These are phyloP conservation scores for Lepiota venenata DNA, from an alignment of 768 basidiomycete genomes.

Conservation along the genomic window DNA sequence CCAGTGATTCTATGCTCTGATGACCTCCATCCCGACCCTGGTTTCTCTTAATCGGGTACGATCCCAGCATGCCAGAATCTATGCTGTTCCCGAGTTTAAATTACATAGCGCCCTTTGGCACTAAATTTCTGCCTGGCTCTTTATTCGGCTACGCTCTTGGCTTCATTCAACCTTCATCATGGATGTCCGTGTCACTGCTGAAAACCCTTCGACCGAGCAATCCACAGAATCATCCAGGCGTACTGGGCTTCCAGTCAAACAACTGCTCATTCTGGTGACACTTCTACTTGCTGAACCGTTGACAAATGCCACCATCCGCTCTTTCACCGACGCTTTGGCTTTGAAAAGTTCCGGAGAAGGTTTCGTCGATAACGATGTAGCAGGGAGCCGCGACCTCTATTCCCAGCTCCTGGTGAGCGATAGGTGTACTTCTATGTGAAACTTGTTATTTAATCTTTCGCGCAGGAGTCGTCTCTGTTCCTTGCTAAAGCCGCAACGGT, in stretches of 20 bases:
- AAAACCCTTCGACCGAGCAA: background rate
- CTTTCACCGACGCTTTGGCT: slow-evolving; percentile 32
- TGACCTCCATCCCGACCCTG: too few relatives aligned
- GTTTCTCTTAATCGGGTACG: too few relatives aligned
- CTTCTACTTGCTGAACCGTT: slow-evolving; percentile 42
- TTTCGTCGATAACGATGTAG: slow-evolving; percentile 37
- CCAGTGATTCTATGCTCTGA: too few relatives aligned
- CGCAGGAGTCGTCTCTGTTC: slow-evolving; percentile 11
- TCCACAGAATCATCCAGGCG: slow-evolving; percentile 8
- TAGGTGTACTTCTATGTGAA: background rate
- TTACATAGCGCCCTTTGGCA: too few relatives aligned
- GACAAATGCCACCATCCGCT: slow-evolving; percentile 40
- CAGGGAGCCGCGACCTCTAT: slow-evolving; percentile 37
- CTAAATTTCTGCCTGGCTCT: too few relatives aligned
- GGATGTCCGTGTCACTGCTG: background rate
- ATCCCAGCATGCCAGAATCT: too few relatives aligned
- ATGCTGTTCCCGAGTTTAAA: too few relatives aligned
- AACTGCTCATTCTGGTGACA: slow-evolving; percentile 34
- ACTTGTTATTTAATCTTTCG: background rate
- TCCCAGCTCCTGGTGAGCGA: slow-evolving; percentile 40
- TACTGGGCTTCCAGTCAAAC: slow-evolving; percentile 37
- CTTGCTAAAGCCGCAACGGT: slow-evolving; percentile 10
- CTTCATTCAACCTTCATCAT: background rate
- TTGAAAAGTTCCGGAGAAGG: slow-evolving; percentile 37
- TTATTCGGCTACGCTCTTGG: background rate